These are phyloP conservation scores for Globisporangium paddicum DNA, from an alignment of 352 stramenopile species.

Conservation along the genomic window DNA sequence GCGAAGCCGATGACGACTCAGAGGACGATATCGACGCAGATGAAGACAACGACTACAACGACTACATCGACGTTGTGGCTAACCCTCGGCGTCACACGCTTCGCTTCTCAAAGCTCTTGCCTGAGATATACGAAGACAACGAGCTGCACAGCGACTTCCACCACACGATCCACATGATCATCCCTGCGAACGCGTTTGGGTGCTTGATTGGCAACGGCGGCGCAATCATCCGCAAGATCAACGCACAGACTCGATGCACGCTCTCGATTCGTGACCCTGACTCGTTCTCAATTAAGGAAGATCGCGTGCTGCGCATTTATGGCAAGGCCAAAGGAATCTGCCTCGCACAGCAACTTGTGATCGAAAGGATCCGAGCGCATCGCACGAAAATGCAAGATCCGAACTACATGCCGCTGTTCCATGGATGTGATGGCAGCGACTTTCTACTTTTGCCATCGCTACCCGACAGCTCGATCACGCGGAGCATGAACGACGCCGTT, in stretches of 20 bases:
- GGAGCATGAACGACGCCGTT: conserved; percentile 30
- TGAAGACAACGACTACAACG: neutral
- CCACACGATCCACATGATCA: conserved; percentile 62
- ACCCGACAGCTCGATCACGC: conserved; percentile 33
- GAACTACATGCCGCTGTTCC: conserved; percentile 41
- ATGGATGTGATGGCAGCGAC: conserved; percentile 13
- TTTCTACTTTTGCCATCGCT: conserved; percentile 21
- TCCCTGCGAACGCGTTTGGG: conserved; percentile 41
- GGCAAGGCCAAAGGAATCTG: conserved; percentile 55
- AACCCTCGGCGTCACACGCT: neutral
- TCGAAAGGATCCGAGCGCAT: conserved; percentile 48
- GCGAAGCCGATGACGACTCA: neutral
- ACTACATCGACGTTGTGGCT: neutral
- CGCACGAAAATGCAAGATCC: conserved; percentile 38
- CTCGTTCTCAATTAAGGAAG: conserved; percentile 39
- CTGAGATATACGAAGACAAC: conserved; percentile 49
- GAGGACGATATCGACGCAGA: neutral
- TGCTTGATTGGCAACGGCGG: conserved; percentile 51
- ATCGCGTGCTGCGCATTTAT: conserved; percentile 54
- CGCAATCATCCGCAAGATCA: conserved; percentile 43
- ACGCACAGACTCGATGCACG: conserved; percentile 37
- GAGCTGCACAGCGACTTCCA: conserved; percentile 50
- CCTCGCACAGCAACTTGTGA: conserved; percentile 53
- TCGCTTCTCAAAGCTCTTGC: conserved; percentile 16
- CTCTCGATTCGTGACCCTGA: conserved; percentile 39